phyloP scores from a whole-genome alignment of 768 basidiomycete species.

The Zangia roseola region DNA sequence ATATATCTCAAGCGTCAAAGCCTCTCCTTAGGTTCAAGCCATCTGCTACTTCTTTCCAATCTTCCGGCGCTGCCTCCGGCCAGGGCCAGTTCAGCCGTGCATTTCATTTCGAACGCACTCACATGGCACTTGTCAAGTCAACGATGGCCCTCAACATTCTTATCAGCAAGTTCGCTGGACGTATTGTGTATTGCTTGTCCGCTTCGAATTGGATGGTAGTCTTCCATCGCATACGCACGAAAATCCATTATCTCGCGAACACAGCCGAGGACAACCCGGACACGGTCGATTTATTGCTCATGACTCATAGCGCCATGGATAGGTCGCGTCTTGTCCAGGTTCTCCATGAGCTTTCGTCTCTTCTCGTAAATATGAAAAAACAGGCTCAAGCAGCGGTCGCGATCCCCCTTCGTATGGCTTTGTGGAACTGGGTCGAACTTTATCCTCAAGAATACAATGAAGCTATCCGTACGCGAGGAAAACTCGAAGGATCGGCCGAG shows the following conservation, averaged over 20 bases:
- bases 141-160: slow-evolving; percentile 54
- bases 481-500: slow-evolving; percentile 80
- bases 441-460: slow-evolving; percentile 80
- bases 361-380: slow-evolving; percentile 78
- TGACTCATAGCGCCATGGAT: slow-evolving; percentile 78
- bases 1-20: slow-evolving; percentile 38
- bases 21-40: slow-evolving; percentile 34
- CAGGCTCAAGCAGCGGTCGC: slow-evolving; percentile 74
- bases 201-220: slow-evolving; percentile 86
- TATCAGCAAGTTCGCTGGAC: slow-evolving; percentile 70
- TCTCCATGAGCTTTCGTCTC: slow-evolving; percentile 76
- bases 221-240: slow-evolving; percentile 62
- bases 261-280: slow-evolving; percentile 57
- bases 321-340: slow-evolving; percentile 64
- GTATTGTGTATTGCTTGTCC: slow-evolving; percentile 83
- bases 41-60: slow-evolving; percentile 42
- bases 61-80: slow-evolving; percentile 33
- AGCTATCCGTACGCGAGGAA: slow-evolving; percentile 57
- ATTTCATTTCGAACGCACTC: slow-evolving; percentile 57
- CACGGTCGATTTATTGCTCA: slow-evolving; percentile 69
- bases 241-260: slow-evolving; percentile 64
- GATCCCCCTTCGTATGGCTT: slow-evolving; percentile 66
- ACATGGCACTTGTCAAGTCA: slow-evolving; percentile 57
- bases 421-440: slow-evolving; percentile 89
- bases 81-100: slow-evolving; percentile 25